Evolutionary conservation across 805 yeast genomes (phyloP), one percentile per base, ranked within the genome.

Genomic region (Suhomyces prunicola): DNA sequence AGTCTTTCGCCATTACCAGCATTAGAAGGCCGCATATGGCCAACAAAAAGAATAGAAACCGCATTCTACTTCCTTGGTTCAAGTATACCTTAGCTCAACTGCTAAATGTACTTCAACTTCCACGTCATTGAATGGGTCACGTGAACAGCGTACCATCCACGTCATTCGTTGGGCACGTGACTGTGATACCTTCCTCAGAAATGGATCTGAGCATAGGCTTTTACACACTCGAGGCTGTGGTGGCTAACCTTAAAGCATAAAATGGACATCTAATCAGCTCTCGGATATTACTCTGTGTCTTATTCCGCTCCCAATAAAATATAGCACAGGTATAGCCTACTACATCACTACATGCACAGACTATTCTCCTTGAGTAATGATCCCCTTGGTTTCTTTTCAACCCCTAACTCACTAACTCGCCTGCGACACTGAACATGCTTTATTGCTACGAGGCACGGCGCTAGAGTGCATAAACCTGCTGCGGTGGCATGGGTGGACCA

Each of bases 1-100:
- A 83, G 58, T 84, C 86, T 50, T 71, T 70, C 6, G 54, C 62
- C 10, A 57, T 47, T 45, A 54, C 59, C 36, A 56, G 57, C 15
- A 54, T 50, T 42, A 57, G 47, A 12, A 57, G 44, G 33, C 48
- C 49, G 29, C 42, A 48, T 29, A 53, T 23, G 17, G 54, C 40
- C 4, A 56, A 7, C 22, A 55, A 24, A 10, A 46, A 46, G 35
- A 53, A 33, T 35, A 50, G 47, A 15, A 45, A 10, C 46, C 40
- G 40, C 55, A 50, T 52, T 7, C 19, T 23, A 19, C 24, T 17
- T 19, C 19, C 10, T 13, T 39, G 42, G 46, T 42, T 22, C 19
- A 23, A 17, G 46, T n/a, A 42, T 23, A 22, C 27, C 31, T 23
- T n/a, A 10, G 15, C 15, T 31, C 27, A 33, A 46, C 41, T 46